phyloP scores from a whole-genome alignment of 371 early-diverging fungal species.

The Dichotomocladium elegans region DNA sequence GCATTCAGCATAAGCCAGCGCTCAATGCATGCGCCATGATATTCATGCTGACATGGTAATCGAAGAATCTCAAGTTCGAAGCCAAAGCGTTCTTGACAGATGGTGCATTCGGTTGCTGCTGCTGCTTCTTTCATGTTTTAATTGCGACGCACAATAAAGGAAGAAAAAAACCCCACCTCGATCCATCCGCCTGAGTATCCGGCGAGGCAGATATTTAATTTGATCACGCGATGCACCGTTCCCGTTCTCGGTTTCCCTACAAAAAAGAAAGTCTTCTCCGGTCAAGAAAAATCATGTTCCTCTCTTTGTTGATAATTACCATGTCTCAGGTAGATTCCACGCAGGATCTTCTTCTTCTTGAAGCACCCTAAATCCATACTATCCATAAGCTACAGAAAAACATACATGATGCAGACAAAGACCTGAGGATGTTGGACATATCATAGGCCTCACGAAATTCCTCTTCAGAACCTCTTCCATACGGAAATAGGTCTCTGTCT shows the following conservation, averaged over 20 bases:
- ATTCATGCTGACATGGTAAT: conserved; percentile 23
- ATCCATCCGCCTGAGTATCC: not conserved
- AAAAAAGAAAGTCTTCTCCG: not conserved
- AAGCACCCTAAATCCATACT: no score
- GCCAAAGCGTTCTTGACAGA: conserved; percentile 16
- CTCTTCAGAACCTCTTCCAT: not conserved
- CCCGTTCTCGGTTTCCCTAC: not conserved
- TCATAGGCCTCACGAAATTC: not conserved
- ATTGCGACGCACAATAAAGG: not conserved
- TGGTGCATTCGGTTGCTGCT: conserved; percentile 4
- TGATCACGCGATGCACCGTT: not conserved
- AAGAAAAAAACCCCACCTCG: not conserved
- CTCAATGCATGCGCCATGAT: conserved; percentile 15
- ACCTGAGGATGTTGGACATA: not conserved
- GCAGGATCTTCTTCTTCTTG: not conserved
- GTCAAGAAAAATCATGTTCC: not conserved
- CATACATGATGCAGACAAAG: not conserved
- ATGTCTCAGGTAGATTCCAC: no score
- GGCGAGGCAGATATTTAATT: not conserved
- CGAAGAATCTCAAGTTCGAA: not conserved
- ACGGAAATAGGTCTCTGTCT: not conserved
- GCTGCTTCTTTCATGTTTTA: not conserved
- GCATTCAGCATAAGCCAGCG: conserved; percentile 12
- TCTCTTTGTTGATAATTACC: no score
- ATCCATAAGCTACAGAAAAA: not conserved